Evolutionary conservation across 805 yeast genomes (phyloP).

Genomic region (Wickerhamomyces hampshirensis): DNA sequence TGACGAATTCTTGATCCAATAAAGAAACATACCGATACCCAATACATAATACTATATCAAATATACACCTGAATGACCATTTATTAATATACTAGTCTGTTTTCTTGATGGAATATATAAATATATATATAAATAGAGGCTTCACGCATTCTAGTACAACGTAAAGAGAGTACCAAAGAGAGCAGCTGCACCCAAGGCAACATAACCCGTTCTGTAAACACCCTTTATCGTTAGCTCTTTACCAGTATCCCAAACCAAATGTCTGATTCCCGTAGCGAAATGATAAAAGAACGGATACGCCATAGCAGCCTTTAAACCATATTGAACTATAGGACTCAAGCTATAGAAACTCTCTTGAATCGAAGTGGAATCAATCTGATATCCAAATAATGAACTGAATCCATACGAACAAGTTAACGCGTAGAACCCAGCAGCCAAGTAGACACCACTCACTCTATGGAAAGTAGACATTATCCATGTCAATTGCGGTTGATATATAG

Average conservation of each 20-base stretch:
- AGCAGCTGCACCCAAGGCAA: constrained; percentile 62
- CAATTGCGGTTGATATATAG: constrained; percentile 87
- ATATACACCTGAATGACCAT: too few species aligned
- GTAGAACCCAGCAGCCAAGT: constrained; percentile 74
- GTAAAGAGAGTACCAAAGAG: constrained; percentile 48
- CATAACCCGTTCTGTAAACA: constrained; percentile 88
- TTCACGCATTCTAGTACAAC: constrained; percentile 13
- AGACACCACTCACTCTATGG: constrained; percentile 87
- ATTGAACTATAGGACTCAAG: constrained; percentile 59
- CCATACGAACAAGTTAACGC: constrained; percentile 74
- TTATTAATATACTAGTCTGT: too few species aligned
- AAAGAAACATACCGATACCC: too few species aligned
- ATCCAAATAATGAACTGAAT: constrained; percentile 59
- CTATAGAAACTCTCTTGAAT: constrained; percentile 38
- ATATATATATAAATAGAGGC: too few species aligned
- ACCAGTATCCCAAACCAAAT: constrained; percentile 90
- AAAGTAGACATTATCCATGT: constrained; percentile 76
- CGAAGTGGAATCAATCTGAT: constrained; percentile 31
- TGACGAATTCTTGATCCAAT: constrained; percentile 18
- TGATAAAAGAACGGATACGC: constrained; percentile 89
- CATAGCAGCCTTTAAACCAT: constrained; percentile 60
- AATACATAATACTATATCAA: too few species aligned
- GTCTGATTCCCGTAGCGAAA: constrained; percentile 83
- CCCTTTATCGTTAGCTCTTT: constrained; percentile 75
- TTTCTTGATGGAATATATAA: too few species aligned